Evolutionary conservation across 2,329 filamentous ascomycete genomes (phyloP), one percentile per base, ranked within the genome.

Genomic region (Cladophialophora carrionii): DNA sequence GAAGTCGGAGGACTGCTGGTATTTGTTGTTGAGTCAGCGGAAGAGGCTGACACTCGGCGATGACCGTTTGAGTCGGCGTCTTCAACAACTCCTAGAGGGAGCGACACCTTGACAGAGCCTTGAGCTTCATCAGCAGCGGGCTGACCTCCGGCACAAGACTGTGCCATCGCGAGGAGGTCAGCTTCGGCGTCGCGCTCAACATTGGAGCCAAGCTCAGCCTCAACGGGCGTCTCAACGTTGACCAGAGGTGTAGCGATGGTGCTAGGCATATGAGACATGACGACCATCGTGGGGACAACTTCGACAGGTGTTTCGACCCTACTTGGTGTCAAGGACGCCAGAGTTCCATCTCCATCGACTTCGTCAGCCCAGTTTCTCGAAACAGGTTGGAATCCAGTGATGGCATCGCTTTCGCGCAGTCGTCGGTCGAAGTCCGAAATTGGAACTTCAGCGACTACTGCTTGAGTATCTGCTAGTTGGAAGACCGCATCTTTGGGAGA

Each of bases 361-460:
- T 63, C 61, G 8, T 63, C 61, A 10, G 54, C 54, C 61, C 61
- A 63, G n/a, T 53, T 32, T n/a, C 43, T 48, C 17, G 31, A 20
- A 14, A 31, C 41, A 49, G 24, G 56, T 31, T 43, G 26, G 7
- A 46, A 43, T 34, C 46, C 43, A 48, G n/a, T 49, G 6, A 43
- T 26, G 4, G 24, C 43, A 24, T 48, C 41, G 17, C 17, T 24
- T 8, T 31, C 56, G 20, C 20, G 20, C 43, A 58, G 24, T 49
- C 6, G 20, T 22, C 48, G 48, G 24, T 51, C 24, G 20, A 22
- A 14, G 9, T 51, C 48, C 22, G 48, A 51, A 5, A 12, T 29
- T 24, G 12, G 1, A 26, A 26, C 48, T 29, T 22, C 48, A 29
- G 22, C 9, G 9, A 26, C 22, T 26, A 12, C 6, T 14, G 9